Percentiles rank a stretch among this genome's conserved stretches.
Conservation (phyloP, 345 rosid species). For the Euphorbia tirucalli region DNA sequence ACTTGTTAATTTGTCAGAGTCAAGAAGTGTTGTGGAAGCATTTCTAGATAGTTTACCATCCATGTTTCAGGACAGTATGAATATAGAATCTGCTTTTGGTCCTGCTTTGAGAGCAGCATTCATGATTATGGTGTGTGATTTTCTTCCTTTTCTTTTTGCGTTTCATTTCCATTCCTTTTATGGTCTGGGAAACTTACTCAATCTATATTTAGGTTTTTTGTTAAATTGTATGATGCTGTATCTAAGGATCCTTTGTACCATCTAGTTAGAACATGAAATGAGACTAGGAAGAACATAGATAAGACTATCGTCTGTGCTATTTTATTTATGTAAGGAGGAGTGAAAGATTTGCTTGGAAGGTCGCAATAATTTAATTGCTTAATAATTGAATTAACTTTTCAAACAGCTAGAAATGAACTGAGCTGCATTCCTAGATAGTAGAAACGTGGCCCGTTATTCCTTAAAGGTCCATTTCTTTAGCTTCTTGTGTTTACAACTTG, state of each 20-base stretch:
- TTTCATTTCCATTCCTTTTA: too few species aligned
- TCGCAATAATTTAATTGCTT: neutral
- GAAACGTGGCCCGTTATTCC: neutral
- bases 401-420: neutral
- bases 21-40: constrained; percentile 82
- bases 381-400: neutral
- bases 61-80: constrained; percentile 88
- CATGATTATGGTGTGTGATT: constrained; percentile 84
- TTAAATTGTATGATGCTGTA: neutral
- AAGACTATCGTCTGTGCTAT: neutral
- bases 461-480: neutral
- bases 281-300: neutral
- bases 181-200: neutral
- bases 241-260: neutral
- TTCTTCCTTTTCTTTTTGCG: constrained; percentile 2
- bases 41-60: constrained; percentile 89
- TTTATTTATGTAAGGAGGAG: neutral
- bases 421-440: neutral
- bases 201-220: neutral
- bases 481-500: neutral
- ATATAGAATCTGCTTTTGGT: constrained; percentile 97
- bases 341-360: neutral
- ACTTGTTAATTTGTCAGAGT: constrained; percentile 97
- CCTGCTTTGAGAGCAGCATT: constrained; percentile 93
- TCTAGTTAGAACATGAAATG: neutral